These are phyloP conservation scores for Penicillium angulare DNA, from an alignment of 495 filamentous ascomycete genomes.

Conservation along the genomic window DNA sequence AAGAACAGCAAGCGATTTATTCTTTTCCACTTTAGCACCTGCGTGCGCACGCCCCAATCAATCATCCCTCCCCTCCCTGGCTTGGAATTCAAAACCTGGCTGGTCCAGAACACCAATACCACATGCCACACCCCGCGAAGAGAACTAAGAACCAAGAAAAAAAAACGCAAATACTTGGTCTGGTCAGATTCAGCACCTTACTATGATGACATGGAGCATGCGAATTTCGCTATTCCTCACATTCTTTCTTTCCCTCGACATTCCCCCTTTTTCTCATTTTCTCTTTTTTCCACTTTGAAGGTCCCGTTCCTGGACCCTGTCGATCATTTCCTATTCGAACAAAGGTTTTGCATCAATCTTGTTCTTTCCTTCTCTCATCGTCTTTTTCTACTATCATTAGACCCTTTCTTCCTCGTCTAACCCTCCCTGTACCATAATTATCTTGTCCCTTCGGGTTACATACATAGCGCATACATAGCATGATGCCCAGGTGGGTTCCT, in stretches of 20 bases:
- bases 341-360: constrained; percentile 1
- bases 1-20: constrained; percentile 16
- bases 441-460: constrained; percentile 4
- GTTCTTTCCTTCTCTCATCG: constrained; percentile 1
- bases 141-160: constrained; percentile 1
- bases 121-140: too few relatives aligned
- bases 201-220: not conserved
- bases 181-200: not conserved
- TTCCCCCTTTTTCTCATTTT: not conserved
- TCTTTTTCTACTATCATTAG: constrained; percentile 8
- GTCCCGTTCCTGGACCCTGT: constrained; percentile 1
- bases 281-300: not conserved
- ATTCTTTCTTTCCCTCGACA: not conserved
- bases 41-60: not conserved
- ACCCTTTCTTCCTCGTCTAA: constrained; percentile 4
- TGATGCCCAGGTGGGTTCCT: constrained; percentile 13
- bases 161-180: not conserved
- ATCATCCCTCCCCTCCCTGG: constrained; percentile 5
- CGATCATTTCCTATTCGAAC: not conserved
- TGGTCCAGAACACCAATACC: constrained; percentile 19
- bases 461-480: constrained; percentile 25
- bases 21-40: not conserved
- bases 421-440: constrained; percentile 25
- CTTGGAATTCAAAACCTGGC: constrained; percentile 18
- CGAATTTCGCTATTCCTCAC: not conserved